phyloP scores from a whole-genome alignment of 352 stramenopile genomes.

The Phytophthora palmivora region DNA sequence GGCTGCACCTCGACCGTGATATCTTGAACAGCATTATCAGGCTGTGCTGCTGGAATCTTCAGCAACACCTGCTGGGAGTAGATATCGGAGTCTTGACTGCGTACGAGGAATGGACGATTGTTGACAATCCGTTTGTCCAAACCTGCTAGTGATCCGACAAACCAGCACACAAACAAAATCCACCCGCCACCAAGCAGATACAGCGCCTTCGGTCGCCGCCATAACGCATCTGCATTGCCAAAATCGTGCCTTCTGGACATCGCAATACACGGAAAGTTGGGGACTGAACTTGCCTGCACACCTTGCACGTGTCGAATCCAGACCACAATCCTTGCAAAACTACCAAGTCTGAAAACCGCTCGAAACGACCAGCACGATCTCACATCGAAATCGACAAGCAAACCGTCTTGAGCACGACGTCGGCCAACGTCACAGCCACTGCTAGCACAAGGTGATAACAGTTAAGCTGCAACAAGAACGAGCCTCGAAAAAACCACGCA shows the following conservation, averaged over 20 bases:
- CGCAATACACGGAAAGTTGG: slow-evolving; percentile 24
- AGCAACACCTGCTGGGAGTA: slow-evolving; percentile 31
- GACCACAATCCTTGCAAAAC: slow-evolving; percentile 10
- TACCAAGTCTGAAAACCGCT: slow-evolving; percentile 14
- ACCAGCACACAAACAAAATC: slow-evolving; percentile 42
- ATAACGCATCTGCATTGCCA: not conserved
- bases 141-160: slow-evolving; percentile 26
- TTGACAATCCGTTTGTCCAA: slow-evolving; percentile 18
- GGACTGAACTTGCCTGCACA: slow-evolving; percentile 15
- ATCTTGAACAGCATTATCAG: slow-evolving; percentile 2
- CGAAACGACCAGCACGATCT: slow-evolving; percentile 26
- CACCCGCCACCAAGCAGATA: slow-evolving; percentile 34
- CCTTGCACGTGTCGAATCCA: not conserved
- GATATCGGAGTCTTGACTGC: slow-evolving; percentile 18
- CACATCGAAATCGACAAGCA: slow-evolving; percentile 18
- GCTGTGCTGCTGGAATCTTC: slow-evolving; percentile 12
- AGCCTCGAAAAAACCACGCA: slow-evolving; percentile 31
- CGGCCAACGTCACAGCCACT: slow-evolving; percentile 10
- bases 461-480: slow-evolving; percentile 21
- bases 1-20: slow-evolving; percentile 23
- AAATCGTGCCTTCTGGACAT: slow-evolving; percentile 23
- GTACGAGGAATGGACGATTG: slow-evolving; percentile 16
- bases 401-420: not conserved
- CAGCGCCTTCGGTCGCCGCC: slow-evolving; percentile 20
- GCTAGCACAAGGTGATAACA: slow-evolving; percentile 6